Conservation (phyloP, 2,329 filamentous ascomycete genomes). For the Cladosporium cucumerinum region DNA sequence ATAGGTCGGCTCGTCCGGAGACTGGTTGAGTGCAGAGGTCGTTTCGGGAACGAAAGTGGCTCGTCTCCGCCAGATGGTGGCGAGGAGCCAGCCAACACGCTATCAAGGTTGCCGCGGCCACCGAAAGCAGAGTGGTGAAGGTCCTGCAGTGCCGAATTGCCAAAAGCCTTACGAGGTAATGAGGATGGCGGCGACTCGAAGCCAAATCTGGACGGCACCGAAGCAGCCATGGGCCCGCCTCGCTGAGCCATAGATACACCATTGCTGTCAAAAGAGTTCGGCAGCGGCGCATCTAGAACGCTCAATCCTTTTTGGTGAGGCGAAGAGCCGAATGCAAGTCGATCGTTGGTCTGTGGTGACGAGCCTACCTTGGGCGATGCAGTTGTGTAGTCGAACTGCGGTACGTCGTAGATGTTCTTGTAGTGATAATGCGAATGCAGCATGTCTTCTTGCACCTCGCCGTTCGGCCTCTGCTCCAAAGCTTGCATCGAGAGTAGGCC, state of each 20-base stretch:
- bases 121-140: constrained; percentile 66
- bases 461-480: constrained; percentile 30
- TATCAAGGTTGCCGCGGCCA: constrained; percentile 47
- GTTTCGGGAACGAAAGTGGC: constrained; percentile 63
- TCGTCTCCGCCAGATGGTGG: constrained; percentile 63
- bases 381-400: constrained; percentile 55
- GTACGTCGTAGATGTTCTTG: constrained; percentile 29
- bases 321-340: constrained; percentile 72
- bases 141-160: constrained; percentile 49
- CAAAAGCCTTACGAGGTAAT: constrained; percentile 46
- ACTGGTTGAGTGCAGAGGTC: constrained; percentile 64
- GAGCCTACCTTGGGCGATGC: constrained; percentile 72
- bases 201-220: constrained; percentile 86
- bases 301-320: constrained; percentile 62
- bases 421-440: constrained; percentile 27
- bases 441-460: constrained; percentile 26
- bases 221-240: constrained; percentile 86
- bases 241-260: constrained; percentile 88
- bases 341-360: constrained; percentile 70
- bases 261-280: constrained; percentile 93
- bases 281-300: constrained; percentile 88
- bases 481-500: constrained; percentile 37
- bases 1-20: constrained; percentile 54
- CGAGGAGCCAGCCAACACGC: constrained; percentile 48
- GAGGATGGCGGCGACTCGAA: constrained; percentile 77